Evolutionary conservation across 2,329 filamentous ascomycete species (phyloP), one percentile per base, ranked within the genome.

Genomic region (Colletotrichum sp.): DNA sequence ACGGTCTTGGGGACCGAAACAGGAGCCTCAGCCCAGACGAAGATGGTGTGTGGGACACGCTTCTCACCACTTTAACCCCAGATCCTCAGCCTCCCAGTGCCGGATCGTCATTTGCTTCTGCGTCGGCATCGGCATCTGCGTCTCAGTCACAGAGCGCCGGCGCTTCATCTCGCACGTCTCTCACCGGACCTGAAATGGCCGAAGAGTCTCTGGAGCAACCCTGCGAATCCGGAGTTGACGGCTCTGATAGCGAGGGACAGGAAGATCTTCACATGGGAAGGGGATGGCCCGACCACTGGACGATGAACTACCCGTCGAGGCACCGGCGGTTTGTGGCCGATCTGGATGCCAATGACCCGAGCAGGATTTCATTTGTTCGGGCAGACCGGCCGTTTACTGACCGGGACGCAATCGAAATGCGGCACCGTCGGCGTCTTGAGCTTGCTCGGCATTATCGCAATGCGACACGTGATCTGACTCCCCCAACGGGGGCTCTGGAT

Each of bases 1-100:
- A 97, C 82, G 95, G 95, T 6, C 89, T 98, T 18, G 95, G 95
- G 47, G 95, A 98, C 83, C 93, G 95, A 72, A 91, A 95, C 76
- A 91, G 95, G 77, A 98, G 95, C 82, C 85, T 95, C n/a, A 95
- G 93, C 80, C 93, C 93, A 1, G 93, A 93, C 68, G 87, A 86
- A 51, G 89, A 91, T 75, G 87, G 89, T 64, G 87, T 87, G 2
- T 98, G 96, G 96, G 93, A 96, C 73, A 95, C 92, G 5, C 91
- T 98, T 67, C 86, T 95, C 71, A 93, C 90, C 8, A 97, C 94
- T 0, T 89, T 98, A 74, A 93, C 94, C 0, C 94, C 95, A 1
- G 95, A 98, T 81, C 92, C 93, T 18, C 93, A 94, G 75, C 89
- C 94, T 4, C 95, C 95, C 1, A 97, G 94, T 78, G 90, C 91